A percentile compares a stretch with the other conserved stretches of the same genome.
Conservation (phyloP, 495 filamentous ascomycete species). For the Neurospora sp. region DNA sequence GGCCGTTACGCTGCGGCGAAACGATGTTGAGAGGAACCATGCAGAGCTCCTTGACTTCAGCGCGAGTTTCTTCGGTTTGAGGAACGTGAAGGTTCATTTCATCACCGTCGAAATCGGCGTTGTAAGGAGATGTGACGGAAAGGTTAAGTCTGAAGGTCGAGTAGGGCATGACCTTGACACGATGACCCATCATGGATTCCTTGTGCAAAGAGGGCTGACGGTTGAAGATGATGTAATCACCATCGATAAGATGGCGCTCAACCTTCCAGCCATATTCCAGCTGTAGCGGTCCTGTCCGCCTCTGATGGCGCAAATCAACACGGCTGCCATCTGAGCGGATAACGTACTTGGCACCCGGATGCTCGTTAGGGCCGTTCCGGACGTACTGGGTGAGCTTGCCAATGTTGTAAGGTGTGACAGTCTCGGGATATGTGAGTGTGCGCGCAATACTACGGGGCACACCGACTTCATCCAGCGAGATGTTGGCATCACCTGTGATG, state of each 20-base stretch:
- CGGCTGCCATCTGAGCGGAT: constrained; percentile 84
- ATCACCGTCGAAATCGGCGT: constrained; percentile 98
- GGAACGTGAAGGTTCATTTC: constrained; percentile 99
- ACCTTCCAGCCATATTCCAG: constrained; percentile 97
- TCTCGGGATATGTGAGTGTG: constrained; percentile 91
- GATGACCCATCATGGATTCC: constrained; percentile 99
- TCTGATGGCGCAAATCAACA: constrained; percentile 88
- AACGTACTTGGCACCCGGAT: constrained; percentile 92
- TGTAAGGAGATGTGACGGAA: constrained; percentile 96
- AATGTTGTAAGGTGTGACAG: constrained; percentile 97
- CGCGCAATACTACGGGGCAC: constrained; percentile 82
- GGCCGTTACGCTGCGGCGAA: constrained; percentile 91
- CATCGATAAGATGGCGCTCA: constrained; percentile 88
- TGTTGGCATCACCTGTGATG: constrained; percentile 95
- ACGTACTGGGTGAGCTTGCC: constrained; percentile 80
- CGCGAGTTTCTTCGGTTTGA: constrained; percentile 92
- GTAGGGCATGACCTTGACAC: constrained; percentile 95
- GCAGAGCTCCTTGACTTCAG: constrained; percentile 85
- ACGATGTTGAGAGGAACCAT: constrained; percentile 97
- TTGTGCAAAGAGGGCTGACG: constrained; percentile 98
- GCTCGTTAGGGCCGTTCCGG: constrained; percentile 83
- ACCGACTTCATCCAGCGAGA: constrained; percentile 92
- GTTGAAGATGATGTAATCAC: constrained; percentile 98
- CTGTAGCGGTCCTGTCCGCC: constrained; percentile 67
- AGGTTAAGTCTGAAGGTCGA: constrained; percentile 96